Conservation (phyloP, 371 early-diverging fungal species). For the Gilbertella persicaria region DNA sequence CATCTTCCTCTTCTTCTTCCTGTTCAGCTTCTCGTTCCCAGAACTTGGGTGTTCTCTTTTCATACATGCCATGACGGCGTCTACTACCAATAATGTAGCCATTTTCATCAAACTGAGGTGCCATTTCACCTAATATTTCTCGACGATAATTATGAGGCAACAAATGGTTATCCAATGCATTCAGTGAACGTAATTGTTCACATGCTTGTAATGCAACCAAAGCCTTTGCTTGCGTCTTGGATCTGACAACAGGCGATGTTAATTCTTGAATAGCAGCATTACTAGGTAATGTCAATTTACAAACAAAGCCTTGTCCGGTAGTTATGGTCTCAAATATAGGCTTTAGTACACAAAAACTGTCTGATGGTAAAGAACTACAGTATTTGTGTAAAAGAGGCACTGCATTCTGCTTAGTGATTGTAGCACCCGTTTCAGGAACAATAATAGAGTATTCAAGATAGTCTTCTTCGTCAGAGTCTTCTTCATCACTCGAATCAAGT, state of each 20-base stretch:
- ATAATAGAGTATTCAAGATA: slow-evolving; percentile 36
- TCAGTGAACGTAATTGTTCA: slow-evolving; percentile 60
- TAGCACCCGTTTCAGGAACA: slow-evolving; percentile 64
- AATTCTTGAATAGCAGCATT: slow-evolving; percentile 65
- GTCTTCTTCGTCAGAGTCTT: slow-evolving; percentile 36
- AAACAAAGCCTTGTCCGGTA: slow-evolving; percentile 41
- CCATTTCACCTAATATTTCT: slow-evolving; percentile 48
- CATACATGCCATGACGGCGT: slow-evolving; percentile 40
- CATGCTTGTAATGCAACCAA: slow-evolving; percentile 73
- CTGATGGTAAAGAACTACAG: slow-evolving; percentile 63
- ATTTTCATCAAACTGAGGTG: slow-evolving; percentile 42
- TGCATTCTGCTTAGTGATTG: slow-evolving; percentile 63
- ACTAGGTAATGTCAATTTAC: slow-evolving; percentile 62
- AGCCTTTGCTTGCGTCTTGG: slow-evolving; percentile 71
- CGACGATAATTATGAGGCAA: slow-evolving; percentile 48
- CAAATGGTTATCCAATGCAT: slow-evolving; percentile 77
- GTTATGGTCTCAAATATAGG: slow-evolving; percentile 49
- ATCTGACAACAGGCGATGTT: slow-evolving; percentile 55
- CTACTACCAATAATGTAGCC: slow-evolving; percentile 51
- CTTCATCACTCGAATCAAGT: slow-evolving; percentile 29
- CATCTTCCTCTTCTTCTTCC: slow-evolving; percentile 18
- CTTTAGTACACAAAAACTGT: slow-evolving; percentile 48
- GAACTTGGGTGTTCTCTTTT: slow-evolving; percentile 42
- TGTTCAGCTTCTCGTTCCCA: slow-evolving; percentile 30
- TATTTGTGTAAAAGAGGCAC: slow-evolving; percentile 64